These are phyloP conservation scores for Aspergillus puulaauensis DNA, from an alignment of 2,329 filamentous ascomycete genomes.

Conservation along the genomic window DNA sequence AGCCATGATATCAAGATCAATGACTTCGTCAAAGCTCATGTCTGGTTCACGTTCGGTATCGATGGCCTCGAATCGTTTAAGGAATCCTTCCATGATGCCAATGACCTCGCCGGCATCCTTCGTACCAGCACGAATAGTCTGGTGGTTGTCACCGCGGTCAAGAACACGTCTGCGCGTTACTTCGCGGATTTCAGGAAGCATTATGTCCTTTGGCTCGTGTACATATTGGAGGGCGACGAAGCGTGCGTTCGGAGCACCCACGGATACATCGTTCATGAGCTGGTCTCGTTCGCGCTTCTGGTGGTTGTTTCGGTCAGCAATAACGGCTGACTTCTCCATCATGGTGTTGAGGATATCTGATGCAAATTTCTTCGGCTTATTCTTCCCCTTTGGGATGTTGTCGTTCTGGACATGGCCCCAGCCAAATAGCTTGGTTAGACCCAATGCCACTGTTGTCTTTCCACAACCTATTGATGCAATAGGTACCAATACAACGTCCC, in stretches of 20 bases:
- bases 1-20: constrained; percentile 75
- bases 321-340: constrained; percentile 66
- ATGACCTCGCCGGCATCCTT: constrained; percentile 72
- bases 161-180: constrained; percentile 78
- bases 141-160: constrained; percentile 88
- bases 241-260: constrained; percentile 61
- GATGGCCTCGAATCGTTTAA: constrained; percentile 78
- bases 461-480: constrained; percentile 94
- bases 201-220: constrained; percentile 62
- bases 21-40: constrained; percentile 75
- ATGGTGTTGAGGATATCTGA: constrained; percentile 67
- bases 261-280: constrained; percentile 73
- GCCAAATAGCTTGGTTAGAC: constrained; percentile 75
- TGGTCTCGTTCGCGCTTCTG: constrained; percentile 84
- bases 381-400: constrained; percentile 77
- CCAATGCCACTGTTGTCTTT: constrained; percentile 89
- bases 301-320: constrained; percentile 94
- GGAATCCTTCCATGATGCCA: constrained; percentile 92
- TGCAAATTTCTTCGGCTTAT: constrained; percentile 75
- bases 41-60: constrained; percentile 70
- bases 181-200: constrained; percentile 70
- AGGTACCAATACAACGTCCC: constrained; percentile 79
- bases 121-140: constrained; percentile 87
- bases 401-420: constrained; percentile 98
- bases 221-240: constrained; percentile 88